Evolutionary conservation across 2,329 filamentous ascomycete genomes (phyloP).

Genomic region (Fusarium sarcochroum): DNA sequence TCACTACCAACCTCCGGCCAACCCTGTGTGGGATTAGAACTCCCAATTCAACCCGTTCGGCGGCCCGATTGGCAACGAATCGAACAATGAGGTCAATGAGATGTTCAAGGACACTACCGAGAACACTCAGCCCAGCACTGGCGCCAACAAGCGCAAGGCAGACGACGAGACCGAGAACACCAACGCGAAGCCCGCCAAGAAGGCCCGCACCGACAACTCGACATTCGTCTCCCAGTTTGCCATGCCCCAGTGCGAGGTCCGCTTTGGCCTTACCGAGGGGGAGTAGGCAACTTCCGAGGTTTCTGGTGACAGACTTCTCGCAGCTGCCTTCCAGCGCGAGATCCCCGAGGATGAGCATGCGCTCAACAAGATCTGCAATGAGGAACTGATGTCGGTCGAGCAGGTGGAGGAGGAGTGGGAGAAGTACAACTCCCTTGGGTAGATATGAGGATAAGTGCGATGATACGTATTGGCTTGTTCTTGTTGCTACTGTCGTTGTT

Average conservation of each 20-base stretch:
- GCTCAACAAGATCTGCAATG: no score
- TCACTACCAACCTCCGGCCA: background rate
- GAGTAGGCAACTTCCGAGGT: conserved; percentile 1
- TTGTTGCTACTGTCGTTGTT: background rate
- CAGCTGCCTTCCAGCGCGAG: no score
- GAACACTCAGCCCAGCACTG: background rate
- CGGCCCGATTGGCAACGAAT: background rate
- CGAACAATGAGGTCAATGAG: background rate
- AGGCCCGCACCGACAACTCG: conserved; percentile 9
- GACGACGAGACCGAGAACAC: background rate
- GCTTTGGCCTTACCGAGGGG: background rate
- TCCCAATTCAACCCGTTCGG: background rate
- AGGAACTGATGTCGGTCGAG: no score
- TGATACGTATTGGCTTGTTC: no score
- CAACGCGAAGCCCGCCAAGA: conserved; percentile 4
- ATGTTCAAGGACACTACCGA: background rate
- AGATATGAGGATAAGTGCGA: no score
- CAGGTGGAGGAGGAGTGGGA: no score
- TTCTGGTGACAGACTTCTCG: no score
- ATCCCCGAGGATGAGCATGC: no score
- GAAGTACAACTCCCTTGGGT: no score
- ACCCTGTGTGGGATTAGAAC: background rate
- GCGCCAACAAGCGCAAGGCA: conserved; percentile 23
- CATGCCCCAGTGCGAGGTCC: conserved; percentile 1
- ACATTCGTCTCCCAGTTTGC: background rate